phyloP scores from a whole-genome alignment of 2,329 filamentous ascomycete species.

The Ceratocystis albifundus region DNA sequence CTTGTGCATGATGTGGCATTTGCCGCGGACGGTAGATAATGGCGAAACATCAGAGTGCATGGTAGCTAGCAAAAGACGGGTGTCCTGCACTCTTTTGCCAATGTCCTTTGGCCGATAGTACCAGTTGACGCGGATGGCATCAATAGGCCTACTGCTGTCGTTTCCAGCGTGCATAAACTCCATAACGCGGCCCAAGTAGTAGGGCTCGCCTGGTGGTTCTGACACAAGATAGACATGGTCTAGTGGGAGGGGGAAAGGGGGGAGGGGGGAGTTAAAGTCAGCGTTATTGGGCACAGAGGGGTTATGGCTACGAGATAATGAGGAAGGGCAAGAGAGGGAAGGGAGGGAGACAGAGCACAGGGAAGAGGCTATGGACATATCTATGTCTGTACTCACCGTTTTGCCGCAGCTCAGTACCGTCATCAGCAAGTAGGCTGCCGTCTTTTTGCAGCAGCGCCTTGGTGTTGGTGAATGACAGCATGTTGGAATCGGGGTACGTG shows the following conservation, averaged over 20 bases:
- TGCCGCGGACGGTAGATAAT: conserved; percentile 80
- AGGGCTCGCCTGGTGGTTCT: conserved; percentile 93
- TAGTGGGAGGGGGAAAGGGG: conserved; percentile 26
- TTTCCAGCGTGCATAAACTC: conserved; percentile 83
- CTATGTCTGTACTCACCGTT: conserved; percentile 59
- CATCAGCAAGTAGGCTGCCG: conserved; percentile 74
- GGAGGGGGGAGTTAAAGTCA: neutral
- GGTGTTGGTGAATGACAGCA: conserved; percentile 74
- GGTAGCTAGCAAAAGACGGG: conserved; percentile 80
- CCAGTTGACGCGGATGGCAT: conserved; percentile 91
- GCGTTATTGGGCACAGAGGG: neutral
- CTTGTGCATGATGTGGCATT: conserved; percentile 81
- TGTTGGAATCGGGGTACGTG: conserved; percentile 55
- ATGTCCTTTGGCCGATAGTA: conserved; percentile 96
- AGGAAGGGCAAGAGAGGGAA: neutral
- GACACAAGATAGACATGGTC: conserved; percentile 89
- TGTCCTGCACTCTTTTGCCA: conserved; percentile 81
- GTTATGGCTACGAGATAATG: too few species aligned
- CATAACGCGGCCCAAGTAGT: conserved; percentile 97
- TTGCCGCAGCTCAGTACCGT: conserved; percentile 69
- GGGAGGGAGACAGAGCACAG: neutral
- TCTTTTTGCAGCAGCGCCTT: conserved; percentile 53
- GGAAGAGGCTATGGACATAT: neutral
- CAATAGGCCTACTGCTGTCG: conserved; percentile 59
- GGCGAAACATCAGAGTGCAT: conserved; percentile 98